A percentile compares a stretch with the other conserved stretches of the same genome.
Conservation (phyloP, 495 filamentous ascomycete genomes). For the Daldinia vernicosa region DNA sequence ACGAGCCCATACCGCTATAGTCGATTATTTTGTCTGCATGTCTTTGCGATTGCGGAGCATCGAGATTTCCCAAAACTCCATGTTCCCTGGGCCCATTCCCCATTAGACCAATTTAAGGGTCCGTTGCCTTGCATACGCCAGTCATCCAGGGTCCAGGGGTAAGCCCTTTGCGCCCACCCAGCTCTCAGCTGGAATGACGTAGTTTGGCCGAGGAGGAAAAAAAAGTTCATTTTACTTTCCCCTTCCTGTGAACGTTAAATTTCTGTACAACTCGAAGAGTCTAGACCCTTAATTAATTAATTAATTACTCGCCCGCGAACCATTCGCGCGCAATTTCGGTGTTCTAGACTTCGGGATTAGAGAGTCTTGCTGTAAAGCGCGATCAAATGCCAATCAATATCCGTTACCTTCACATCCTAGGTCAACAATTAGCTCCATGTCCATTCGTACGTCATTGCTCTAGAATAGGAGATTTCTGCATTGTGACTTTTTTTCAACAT, state of each 20-base stretch:
- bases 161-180: neutral
- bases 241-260: neutral
- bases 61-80: constrained; percentile 33
- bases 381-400: constrained; percentile 2
- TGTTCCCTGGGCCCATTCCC: constrained; percentile 20
- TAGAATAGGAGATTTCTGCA: neutral
- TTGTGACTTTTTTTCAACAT: constrained; percentile 9
- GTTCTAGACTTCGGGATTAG: constrained; percentile 28
- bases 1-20: constrained; percentile 10
- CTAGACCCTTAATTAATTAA: constrained; percentile 16
- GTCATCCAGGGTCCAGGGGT: constrained; percentile 30
- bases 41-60: constrained; percentile 38
- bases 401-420: constrained; percentile 5
- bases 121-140: constrained; percentile 32
- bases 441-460: constrained; percentile 32
- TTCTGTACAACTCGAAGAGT: constrained; percentile 1
- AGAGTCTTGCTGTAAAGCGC: neutral
- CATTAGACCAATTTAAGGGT: constrained; percentile 32
- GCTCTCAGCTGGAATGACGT: constrained; percentile 24
- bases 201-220: constrained; percentile 4
- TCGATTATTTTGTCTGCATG: constrained; percentile 8
- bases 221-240: neutral
- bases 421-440: constrained; percentile 16
- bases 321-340: neutral
- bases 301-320: neutral